Base-by-base conservation (phyloP, 176 grass and related monocot species). In the Lolium rigidum region DNA sequence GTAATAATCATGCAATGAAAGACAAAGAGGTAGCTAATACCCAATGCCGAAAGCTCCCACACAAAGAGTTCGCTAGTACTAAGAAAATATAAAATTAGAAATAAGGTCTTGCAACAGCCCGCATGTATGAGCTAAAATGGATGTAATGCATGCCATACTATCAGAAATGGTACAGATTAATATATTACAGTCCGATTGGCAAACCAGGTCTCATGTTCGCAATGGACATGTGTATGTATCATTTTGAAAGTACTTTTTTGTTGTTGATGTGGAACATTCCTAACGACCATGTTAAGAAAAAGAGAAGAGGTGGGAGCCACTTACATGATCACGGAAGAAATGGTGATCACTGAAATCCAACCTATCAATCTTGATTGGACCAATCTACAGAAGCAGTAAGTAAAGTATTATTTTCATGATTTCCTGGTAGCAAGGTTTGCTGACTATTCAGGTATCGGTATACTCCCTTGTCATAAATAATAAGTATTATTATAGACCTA, bases 311-410 rank as follows among this genome's bases (percentile, higher is more conserved):
- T 39, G 7, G 80, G 4, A 67, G 14, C 20, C 63, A 93, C 91
- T 93, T 83, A 98, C 95, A 84, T 90, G 72, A 79, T 41, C 54
- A 87, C 51, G 59, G 80, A 98, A 82, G 88, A 79, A 83, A 90
- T 98, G 90, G 83, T 98, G 96, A 74, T 98, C 93, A 80, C 83
- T 90, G 66, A 98, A 98, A 84, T 94, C 93, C 79, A 95, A 28
- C 90, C 93, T 92, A 47, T 94, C 87, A 87, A 91, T 73, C 65
- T 88, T 86, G 37, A 83, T 54, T 77, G 93, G 84, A 70, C 88
- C 96, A 87, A 95, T 95, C 96, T 98, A 85, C 80, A 93, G 60
- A 17, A 74, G 21, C 48, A 84, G 87, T 57, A 35, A 84, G 17
- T 60, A 16, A 63, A 76, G 70, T 44, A 88, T 72, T 26, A 83